Base-by-base conservation (phyloP, 2,329 filamentous ascomycete species). In the Calonectria pseudoturangicola region DNA sequence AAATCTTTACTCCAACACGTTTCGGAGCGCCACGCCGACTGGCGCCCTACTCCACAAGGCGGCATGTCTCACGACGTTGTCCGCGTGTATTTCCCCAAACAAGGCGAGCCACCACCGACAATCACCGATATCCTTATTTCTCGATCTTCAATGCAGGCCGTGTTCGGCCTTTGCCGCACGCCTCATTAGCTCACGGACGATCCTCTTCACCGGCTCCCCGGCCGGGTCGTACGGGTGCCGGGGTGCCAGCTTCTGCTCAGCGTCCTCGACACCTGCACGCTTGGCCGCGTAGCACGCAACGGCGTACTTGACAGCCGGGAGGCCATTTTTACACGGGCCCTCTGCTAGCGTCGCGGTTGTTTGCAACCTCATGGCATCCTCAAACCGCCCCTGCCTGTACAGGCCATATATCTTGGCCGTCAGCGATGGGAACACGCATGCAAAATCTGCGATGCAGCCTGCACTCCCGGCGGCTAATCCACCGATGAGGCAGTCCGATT, bases 401-500 rank as follows among this genome's bases (percentile, higher is more conserved):
- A 93, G 82, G 2, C 88, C 81, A 80, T 93, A 94, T 33, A 94
- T 88, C 69, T 83, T 85, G 6, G 88, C 87, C 25, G 92, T 86
- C 0, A 89, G 87, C 79, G 87, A 88, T 10, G 91, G 91, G 76
- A 89, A 91, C 3, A 93, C 84, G 74, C 93, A 93, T 30, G 87
- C 92, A 73, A 93, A 89, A 3, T 90, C 91, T 0, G 91, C 90
- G 63, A 93, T 90, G 75, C 88, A 90, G 12, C 92, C 92, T 2
- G 88, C 87, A 36, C 88, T 89, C 18, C 92, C 91, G 8, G 89
- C 88, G 2, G 87, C 87, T 41, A 93, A 81, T 0, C 89, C 90
- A 2, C 90, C 90, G 62, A 93, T 84, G 28, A 95, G 82, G 81
- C 94, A 95, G 79, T 95, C 93, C 2, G 90, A 91, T 84, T 95